Conservation (phyloP, 495 filamentous ascomycete genomes). For the Entonaema liquescens region DNA sequence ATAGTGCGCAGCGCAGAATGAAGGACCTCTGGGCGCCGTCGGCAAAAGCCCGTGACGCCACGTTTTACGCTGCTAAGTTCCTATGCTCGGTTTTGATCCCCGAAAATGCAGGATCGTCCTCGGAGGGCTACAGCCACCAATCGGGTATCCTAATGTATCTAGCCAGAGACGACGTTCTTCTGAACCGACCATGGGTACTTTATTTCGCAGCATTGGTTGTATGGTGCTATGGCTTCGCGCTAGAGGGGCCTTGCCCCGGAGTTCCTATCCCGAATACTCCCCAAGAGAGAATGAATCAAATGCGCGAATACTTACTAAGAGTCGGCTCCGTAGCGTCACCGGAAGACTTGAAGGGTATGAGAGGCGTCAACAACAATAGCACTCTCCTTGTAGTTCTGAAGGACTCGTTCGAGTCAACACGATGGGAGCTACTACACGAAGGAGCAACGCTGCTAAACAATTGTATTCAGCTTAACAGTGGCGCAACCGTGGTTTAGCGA, state of each 20-base stretch:
- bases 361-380: slow-evolving; percentile 81
- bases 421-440: slow-evolving; percentile 93
- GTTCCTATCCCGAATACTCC: slow-evolving; percentile 60
- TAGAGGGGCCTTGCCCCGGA: slow-evolving; percentile 76
- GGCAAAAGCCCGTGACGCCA: slow-evolving; percentile 89
- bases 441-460: slow-evolving; percentile 81
- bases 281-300: slow-evolving; percentile 75
- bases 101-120: slow-evolving; percentile 46
- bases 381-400: slow-evolving; percentile 84
- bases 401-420: slow-evolving; percentile 79
- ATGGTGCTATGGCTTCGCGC: slow-evolving; percentile 93
- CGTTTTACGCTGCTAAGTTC: slow-evolving; percentile 92
- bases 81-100: slow-evolving; percentile 79
- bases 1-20: slow-evolving; percentile 82
- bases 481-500: slow-evolving; percentile 39
- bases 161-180: slow-evolving; percentile 86
- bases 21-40: slow-evolving; percentile 90
- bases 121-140: slow-evolving; percentile 41
- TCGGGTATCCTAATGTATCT: slow-evolving; percentile 66
- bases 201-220: slow-evolving; percentile 93
- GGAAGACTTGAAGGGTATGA: slow-evolving; percentile 78
- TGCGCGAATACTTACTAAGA: slow-evolving; percentile 78
- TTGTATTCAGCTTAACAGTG: slow-evolving; percentile 69
- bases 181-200: slow-evolving; percentile 97
- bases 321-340: slow-evolving; percentile 81